Conservation (phyloP, 805 yeast genomes). For the Candida sanyiensis region DNA sequence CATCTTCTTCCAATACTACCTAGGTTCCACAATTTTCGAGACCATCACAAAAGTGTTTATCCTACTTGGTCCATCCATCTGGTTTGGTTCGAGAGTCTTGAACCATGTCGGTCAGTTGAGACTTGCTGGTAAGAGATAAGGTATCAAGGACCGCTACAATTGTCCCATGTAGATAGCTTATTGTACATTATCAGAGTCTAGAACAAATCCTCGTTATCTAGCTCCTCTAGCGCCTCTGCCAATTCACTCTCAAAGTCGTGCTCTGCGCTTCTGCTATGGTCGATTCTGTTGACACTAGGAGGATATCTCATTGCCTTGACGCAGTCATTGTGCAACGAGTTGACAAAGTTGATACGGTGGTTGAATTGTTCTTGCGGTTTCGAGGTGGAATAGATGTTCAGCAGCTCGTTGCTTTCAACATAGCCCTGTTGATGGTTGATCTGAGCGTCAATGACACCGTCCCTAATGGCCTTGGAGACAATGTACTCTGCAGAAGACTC, state of each 20-base stretch:
- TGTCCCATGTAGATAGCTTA: not conserved
- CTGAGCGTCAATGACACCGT: slow-evolving; percentile 93
- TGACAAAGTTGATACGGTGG: slow-evolving; percentile 90
- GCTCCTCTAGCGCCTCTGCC: slow-evolving; percentile 22
- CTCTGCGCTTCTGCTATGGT: slow-evolving; percentile 4
- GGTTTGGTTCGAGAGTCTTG: slow-evolving; percentile 26
- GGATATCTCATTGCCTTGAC: slow-evolving; percentile 96
- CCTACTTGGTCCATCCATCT: slow-evolving; percentile 23
- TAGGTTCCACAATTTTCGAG: slow-evolving; percentile 22
- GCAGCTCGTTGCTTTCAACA: slow-evolving; percentile 83
- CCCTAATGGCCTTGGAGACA: slow-evolving; percentile 93
- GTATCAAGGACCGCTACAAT: not conserved
- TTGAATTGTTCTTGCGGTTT: slow-evolving; percentile 86
- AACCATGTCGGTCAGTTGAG: slow-evolving; percentile 25
- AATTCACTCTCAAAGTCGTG: slow-evolving; percentile 24
- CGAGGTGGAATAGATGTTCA: slow-evolving; percentile 80
- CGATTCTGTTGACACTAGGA: slow-evolving; percentile 25
- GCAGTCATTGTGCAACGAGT: slow-evolving; percentile 82
- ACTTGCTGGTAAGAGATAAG: slow-evolving; percentile 25
- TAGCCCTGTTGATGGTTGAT: slow-evolving; percentile 87
- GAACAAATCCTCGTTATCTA: slow-evolving; percentile 25
- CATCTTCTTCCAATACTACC: slow-evolving; percentile 24
- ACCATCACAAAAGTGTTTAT: slow-evolving; percentile 18
- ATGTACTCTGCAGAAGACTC: slow-evolving; percentile 97
- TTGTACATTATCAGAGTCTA: slow-evolving; percentile 5